Conservation (phyloP, 345 rosid species). For the Lumnitzera littorea region DNA sequence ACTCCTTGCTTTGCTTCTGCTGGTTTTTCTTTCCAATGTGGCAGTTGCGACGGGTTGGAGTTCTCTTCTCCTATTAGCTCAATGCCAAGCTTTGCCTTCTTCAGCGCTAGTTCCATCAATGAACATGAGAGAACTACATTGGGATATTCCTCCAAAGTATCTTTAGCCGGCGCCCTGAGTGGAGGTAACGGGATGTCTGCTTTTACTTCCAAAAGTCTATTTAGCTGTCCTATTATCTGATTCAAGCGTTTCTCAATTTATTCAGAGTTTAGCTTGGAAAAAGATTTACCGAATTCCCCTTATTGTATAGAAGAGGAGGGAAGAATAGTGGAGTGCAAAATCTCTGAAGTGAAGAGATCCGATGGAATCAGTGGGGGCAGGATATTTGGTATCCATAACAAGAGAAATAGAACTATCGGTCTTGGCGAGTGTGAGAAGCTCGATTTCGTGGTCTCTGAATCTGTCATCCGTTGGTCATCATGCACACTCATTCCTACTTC, state of each 20-base stretch:
- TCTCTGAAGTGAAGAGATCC: slow-evolving; percentile 24
- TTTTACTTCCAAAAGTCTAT: neutral
- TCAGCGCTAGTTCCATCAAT: slow-evolving; percentile 25
- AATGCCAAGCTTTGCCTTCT: slow-evolving; percentile 57
- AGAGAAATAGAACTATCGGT: slow-evolving; percentile 54
- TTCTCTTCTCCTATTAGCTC: slow-evolving; percentile 35
- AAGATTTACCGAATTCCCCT: slow-evolving; percentile 20
- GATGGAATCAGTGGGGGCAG: slow-evolving; percentile 28
- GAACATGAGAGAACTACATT: slow-evolving; percentile 13
- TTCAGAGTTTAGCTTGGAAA: slow-evolving; percentile 23
- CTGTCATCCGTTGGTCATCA: slow-evolving; percentile 67
- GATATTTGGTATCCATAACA: slow-evolving; percentile 36
- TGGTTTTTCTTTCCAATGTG: slow-evolving; percentile 35
- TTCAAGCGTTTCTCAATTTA: neutral
- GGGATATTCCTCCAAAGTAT: slow-evolving; percentile 13
- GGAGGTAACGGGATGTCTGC: slow-evolving; percentile 28
- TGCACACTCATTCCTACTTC: slow-evolving; percentile 48
- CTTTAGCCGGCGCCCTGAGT: slow-evolving; percentile 8
- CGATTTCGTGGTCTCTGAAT: slow-evolving; percentile 38
- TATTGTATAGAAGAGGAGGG: slow-evolving; percentile 14
- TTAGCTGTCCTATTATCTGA: neutral
- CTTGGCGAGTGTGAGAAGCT: slow-evolving; percentile 47
- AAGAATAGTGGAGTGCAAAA: slow-evolving; percentile 23
- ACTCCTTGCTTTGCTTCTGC: slow-evolving; percentile 24
- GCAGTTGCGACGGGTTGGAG: slow-evolving; percentile 25